Evolutionary conservation across 345 rosid genomes (phyloP).

Genomic region (Gynandropsis gynandra): DNA sequence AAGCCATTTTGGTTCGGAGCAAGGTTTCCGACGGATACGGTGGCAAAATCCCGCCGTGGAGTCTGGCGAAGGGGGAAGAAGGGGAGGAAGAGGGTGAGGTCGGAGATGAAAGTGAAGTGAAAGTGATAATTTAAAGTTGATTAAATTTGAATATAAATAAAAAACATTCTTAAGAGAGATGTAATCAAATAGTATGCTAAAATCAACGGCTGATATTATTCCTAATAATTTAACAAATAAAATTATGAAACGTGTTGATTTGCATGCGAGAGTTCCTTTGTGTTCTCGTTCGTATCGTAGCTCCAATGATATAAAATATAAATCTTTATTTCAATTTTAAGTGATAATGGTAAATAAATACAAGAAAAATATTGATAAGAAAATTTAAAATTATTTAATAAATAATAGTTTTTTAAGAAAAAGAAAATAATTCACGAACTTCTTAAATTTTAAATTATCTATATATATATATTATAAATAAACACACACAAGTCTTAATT

Average conservation of each 20-base stretch:
- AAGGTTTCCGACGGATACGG: background rate
- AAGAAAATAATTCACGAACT: too few relatives aligned
- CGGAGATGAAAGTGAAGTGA: conserved; percentile 17
- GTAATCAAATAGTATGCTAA: background rate
- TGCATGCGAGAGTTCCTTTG: background rate
- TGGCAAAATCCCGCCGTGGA: conserved; percentile 22
- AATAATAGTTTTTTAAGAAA: too few relatives aligned
- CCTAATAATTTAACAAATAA: too few relatives aligned
- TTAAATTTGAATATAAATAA: background rate
- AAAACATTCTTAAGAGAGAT: conserved; percentile 12
- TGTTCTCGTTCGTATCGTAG: too few relatives aligned
- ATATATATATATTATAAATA: too few relatives aligned
- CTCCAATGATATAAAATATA: too few relatives aligned
- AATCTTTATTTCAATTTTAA: too few relatives aligned
- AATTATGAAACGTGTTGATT: background rate
- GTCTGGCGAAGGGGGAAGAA: conserved; percentile 22
- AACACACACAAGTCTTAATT: too few relatives aligned
- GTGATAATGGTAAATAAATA: too few relatives aligned
- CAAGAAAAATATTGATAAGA: too few relatives aligned
- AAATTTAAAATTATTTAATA: too few relatives aligned
- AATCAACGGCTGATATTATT: conserved; percentile 17
- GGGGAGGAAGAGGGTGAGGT: conserved; percentile 23
- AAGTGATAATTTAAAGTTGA: conserved; percentile 3
- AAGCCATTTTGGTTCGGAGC: conserved; percentile 30
- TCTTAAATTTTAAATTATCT: too few relatives aligned